Percentiles rank a stretch among this genome's conserved stretches.
phyloP scores from a whole-genome alignment of 2,329 filamentous ascomycete species.

The Monilinia polystroma region DNA sequence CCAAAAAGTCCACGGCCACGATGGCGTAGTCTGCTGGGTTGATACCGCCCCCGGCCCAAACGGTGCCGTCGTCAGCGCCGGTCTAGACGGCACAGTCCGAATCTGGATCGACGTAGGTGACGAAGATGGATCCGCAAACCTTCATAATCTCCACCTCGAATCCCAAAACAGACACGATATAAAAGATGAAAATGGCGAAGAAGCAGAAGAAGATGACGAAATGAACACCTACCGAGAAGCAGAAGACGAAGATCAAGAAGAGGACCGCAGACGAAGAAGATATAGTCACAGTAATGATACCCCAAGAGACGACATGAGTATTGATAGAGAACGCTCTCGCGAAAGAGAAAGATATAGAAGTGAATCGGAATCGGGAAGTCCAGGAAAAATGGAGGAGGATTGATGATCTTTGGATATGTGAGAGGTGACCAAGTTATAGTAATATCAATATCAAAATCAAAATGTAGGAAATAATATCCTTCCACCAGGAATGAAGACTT shows the following conservation, averaged over 20 bases:
- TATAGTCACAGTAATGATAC: slow-evolving; percentile 33
- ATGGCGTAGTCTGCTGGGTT: slow-evolving; percentile 65
- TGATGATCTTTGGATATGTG: background rate
- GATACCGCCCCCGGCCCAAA: slow-evolving; percentile 56
- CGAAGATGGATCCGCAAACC: slow-evolving; percentile 26
- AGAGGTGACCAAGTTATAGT: too few species aligned
- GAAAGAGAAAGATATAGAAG: slow-evolving; percentile 15
- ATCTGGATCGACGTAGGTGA: slow-evolving; percentile 54
- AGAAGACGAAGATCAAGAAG: slow-evolving; percentile 21
- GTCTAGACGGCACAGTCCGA: slow-evolving; percentile 60
- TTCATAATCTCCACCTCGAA: slow-evolving; percentile 28
- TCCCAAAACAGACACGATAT: slow-evolving; percentile 14
- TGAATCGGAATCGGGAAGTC: slow-evolving; percentile 13
- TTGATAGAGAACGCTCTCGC: slow-evolving; percentile 20
- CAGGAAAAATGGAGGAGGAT: slow-evolving; percentile 30
- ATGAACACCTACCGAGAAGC: slow-evolving; percentile 23
- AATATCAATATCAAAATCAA: too few species aligned
- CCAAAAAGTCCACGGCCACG: slow-evolving; percentile 60
- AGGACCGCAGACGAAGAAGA: slow-evolving; percentile 26
- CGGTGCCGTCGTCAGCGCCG: slow-evolving; percentile 57
- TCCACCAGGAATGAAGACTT: too few species aligned
- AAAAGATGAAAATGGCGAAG: slow-evolving; percentile 25
- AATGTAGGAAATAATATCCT: too few species aligned
- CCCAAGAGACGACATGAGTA: slow-evolving; percentile 30
- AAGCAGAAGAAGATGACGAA: slow-evolving; percentile 23